Evolutionary conservation across 164 flowering plant species (phyloP).

Genomic region (Magnolia kwangsiensis): DNA sequence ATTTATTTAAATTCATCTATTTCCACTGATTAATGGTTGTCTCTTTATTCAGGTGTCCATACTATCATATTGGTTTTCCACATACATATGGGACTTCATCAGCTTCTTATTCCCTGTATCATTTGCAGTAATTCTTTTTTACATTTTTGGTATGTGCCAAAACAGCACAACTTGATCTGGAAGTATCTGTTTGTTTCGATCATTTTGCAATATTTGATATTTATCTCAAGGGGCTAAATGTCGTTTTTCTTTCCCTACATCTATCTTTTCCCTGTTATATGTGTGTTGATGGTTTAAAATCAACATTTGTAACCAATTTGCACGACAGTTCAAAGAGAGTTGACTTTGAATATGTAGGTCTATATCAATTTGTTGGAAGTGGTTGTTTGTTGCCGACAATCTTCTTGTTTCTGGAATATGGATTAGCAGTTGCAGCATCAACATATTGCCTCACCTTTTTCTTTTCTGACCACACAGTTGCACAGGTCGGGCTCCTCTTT

Average conservation of each 20-base stretch:
- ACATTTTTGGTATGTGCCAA: conserved; percentile 65
- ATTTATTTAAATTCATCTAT: not conserved
- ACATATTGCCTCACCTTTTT: conserved; percentile 95
- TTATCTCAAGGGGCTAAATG: no score
- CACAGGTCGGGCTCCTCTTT: conserved; percentile 54
- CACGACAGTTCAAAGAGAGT: not conserved
- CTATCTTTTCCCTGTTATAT: no score
- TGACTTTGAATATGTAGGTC: conserved; percentile 39
- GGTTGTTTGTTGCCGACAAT: conserved; percentile 58
- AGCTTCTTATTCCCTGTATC: conserved; percentile 85
- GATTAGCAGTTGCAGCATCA: conserved; percentile 84
- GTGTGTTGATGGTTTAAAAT: no score
- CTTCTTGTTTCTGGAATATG: conserved; percentile 76
- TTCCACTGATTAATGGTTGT: not conserved
- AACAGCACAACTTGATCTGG: not conserved
- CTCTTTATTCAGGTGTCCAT: conserved; percentile 64
- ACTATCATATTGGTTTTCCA: conserved; percentile 86
- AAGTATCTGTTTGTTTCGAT: not conserved
- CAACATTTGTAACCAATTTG: not conserved
- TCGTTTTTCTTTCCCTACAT: no score
- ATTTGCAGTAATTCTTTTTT: conserved; percentile 72
- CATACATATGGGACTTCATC: conserved; percentile 87
- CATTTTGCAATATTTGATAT: conserved; percentile 1
- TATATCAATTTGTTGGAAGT: conserved; percentile 84
- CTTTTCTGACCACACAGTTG: conserved; percentile 86